phyloP scores from a whole-genome alignment of 2,329 filamentous ascomycete genomes.

The Simplicillium sp. region DNA sequence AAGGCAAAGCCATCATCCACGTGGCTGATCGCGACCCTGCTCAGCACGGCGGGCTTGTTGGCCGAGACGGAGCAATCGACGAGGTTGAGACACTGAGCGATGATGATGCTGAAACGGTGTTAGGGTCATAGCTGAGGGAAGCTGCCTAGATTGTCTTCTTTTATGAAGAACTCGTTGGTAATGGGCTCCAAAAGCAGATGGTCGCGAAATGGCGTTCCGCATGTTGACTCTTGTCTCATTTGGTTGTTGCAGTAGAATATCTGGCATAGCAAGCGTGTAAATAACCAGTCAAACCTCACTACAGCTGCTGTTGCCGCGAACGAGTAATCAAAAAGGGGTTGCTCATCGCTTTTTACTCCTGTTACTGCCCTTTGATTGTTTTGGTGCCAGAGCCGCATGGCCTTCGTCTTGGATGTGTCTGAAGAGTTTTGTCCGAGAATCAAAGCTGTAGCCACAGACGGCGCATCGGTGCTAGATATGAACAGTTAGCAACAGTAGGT shows the following conservation, averaged over 20 bases:
- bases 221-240: no score
- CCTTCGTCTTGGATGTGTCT: slow-evolving; percentile 56
- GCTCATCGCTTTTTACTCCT: slow-evolving; percentile 29
- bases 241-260: no score
- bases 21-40: slow-evolving; percentile 64
- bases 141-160: no score
- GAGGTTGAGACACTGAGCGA: slow-evolving; percentile 87
- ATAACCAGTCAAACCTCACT: no score
- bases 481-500: not conserved
- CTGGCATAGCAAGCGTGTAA: no score
- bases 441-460: slow-evolving; percentile 34
- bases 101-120: slow-evolving; percentile 36
- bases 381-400: slow-evolving; percentile 49
- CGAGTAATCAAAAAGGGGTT: not conserved
- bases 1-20: slow-evolving; percentile 79
- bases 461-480: slow-evolving; percentile 29
- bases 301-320: no score
- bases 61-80: slow-evolving; percentile 67
- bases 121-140: slow-evolving; percentile 12
- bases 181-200: no score
- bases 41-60: slow-evolving; percentile 38
- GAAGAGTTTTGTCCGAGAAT: slow-evolving; percentile 64
- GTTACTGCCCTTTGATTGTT: slow-evolving; percentile 11
- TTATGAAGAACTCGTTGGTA: no score
- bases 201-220: no score